These are phyloP conservation scores for Pseudopyricularia cyperi DNA, from an alignment of 2,329 filamentous ascomycete genomes.

Conservation along the genomic window DNA sequence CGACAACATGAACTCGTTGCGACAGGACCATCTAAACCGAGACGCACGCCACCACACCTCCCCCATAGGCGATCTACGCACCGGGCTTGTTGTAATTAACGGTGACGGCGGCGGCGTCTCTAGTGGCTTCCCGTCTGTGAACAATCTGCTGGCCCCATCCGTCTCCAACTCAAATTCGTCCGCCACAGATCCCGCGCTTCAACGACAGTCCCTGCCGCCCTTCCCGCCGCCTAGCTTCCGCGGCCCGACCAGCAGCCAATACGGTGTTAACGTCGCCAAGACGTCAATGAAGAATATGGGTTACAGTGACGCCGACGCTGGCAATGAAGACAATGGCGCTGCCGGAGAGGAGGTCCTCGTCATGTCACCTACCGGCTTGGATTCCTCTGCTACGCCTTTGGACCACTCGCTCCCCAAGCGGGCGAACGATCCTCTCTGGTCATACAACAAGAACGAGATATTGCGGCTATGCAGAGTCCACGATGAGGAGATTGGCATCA, in stretches of 20 bases:
- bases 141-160: neutral
- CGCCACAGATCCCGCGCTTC: slow-evolving; percentile 28
- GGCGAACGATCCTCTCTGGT: slow-evolving; percentile 62
- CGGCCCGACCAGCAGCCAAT: slow-evolving; percentile 74
- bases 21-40: slow-evolving; percentile 35
- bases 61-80: slow-evolving; percentile 16
- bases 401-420: slow-evolving; percentile 4
- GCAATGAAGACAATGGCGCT: slow-evolving; percentile 17
- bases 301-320: slow-evolving; percentile 55
- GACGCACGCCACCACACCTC: slow-evolving; percentile 20
- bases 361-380: slow-evolving; percentile 19
- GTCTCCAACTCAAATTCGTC: slow-evolving; percentile 11
- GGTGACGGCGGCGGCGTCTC: neutral
- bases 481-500: slow-evolving; percentile 81
- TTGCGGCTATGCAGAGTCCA: slow-evolving; percentile 66
- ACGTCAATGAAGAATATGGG: slow-evolving; percentile 83
- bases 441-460: slow-evolving; percentile 66
- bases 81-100: slow-evolving; percentile 5
- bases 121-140: neutral
- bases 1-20: slow-evolving; percentile 56
- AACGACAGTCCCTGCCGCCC: slow-evolving; percentile 18
- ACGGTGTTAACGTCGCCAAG: slow-evolving; percentile 77
- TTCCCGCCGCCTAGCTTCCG: slow-evolving; percentile 49
- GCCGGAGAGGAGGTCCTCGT: slow-evolving; percentile 16
- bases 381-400: neutral